Conservation (phyloP, 257 asterid species). For the Echium plantagineum region DNA sequence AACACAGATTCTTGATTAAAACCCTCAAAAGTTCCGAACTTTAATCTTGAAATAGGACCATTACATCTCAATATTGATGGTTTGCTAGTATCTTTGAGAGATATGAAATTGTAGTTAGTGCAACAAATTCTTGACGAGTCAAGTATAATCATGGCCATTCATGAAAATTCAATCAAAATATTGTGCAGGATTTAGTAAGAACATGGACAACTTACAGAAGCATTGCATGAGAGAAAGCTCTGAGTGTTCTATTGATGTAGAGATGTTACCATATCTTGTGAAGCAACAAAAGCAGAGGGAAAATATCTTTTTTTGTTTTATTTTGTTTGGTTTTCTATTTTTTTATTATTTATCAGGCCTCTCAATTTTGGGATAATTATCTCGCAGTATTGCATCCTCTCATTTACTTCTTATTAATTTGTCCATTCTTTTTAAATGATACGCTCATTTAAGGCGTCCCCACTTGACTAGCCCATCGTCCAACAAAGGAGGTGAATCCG, state of each 20-base stretch:
- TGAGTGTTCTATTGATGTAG: not conserved
- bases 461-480: too few relatives aligned
- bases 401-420: too few relatives aligned
- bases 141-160: constrained; percentile 46
- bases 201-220: not conserved
- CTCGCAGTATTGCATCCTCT: too few relatives aligned
- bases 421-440: too few relatives aligned
- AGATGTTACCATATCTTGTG: not conserved
- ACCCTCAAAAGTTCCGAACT: constrained; percentile 12
- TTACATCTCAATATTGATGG: constrained; percentile 19
- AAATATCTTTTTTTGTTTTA: not conserved
- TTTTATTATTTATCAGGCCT: not conserved
- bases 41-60: constrained; percentile 26
- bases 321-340: not conserved
- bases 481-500: too few relatives aligned
- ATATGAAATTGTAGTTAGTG: constrained; percentile 26
- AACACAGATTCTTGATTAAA: constrained; percentile 21
- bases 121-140: constrained; percentile 37
- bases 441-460: too few relatives aligned
- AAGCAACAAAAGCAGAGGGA: not conserved
- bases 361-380: too few relatives aligned
- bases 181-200: not conserved
- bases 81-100: constrained; percentile 17
- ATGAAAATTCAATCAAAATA: constrained; percentile 11
- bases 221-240: not conserved